Base-by-base conservation (phyloP, 2,329 filamentous ascomycete genomes). In the Penicillium sp. region DNA sequence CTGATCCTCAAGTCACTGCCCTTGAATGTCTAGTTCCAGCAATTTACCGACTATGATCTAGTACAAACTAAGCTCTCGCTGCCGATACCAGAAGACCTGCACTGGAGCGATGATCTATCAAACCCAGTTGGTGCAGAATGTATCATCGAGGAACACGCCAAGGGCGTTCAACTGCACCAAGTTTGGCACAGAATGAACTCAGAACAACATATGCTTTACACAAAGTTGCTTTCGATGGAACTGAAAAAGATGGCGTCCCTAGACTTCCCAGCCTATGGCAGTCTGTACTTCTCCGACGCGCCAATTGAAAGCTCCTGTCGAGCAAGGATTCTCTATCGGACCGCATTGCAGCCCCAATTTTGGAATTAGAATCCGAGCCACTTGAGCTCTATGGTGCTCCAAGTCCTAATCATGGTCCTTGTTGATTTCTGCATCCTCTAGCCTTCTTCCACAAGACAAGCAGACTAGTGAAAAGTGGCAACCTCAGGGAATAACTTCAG, bases 191-290 rank as follows among this genome's bases (percentile, higher is more conserved):
- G 53, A 6, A 78, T 80, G 76, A 65, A 70, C 59, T 44, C 67
- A 4, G 58, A 66, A 46, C 69, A 78, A 55, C 72, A 76, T 64
- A 76, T 78, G 64, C 63, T 65, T 3, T 78, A 73, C 50, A 73
- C 74, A 4, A 67, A 76, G 48, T 54, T 57, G 7, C 67, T 78
- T 26, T 73, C 60, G 47, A 62, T 70, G 15, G 67, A 64, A 41
- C 67, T 78, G 2, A 66, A 67, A 67, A 78, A n/a, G 44, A 65
- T 78, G 55, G 69, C 70, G 21, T 56, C 70, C 23, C 44, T 76
- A 61, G 58, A 75, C 38, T 79, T 80, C 58, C 76, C 76, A 3
- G 76, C 73, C 0, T 80, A 76, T 67, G 76, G 78, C 0, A 80
- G 75, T 64, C 64, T 79, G 30, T 76, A 76, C 56, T 75, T 75